These are phyloP conservation scores for Laburnicola sp. DNA, from an alignment of 2,329 filamentous ascomycete species.

Conservation along the genomic window DNA sequence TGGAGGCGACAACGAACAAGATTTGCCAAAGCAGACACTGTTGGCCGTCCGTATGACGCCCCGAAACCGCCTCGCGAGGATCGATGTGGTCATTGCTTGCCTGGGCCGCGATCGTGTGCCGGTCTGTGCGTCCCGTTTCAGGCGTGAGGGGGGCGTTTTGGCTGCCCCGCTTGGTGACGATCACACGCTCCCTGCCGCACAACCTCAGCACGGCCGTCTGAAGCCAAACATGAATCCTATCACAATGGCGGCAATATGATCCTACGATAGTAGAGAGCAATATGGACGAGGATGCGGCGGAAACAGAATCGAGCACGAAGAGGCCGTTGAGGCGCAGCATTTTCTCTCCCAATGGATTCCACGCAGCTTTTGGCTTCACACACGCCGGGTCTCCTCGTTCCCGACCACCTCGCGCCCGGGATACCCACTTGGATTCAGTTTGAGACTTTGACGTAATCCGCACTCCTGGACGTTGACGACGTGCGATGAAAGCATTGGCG, in stretches of 20 bases:
- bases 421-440: background rate
- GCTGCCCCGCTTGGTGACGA: background rate
- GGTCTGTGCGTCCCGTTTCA: slow-evolving; percentile 3
- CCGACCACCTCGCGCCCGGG: too few species aligned
- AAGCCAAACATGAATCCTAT: background rate
- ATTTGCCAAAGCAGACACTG: background rate
- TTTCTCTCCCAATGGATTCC: background rate
- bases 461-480: background rate
- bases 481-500: slow-evolving; percentile 5
- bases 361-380: too few species aligned
- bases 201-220: background rate
- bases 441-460: background rate
- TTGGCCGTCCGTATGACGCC: background rate
- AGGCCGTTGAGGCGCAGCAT: background rate
- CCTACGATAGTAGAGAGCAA: background rate
- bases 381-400: too few species aligned
- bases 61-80: background rate
- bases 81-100: slow-evolving; percentile 1
- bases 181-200: background rate
- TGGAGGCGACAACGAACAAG: background rate
- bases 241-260: background rate
- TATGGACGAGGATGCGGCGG: background rate
- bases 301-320: background rate
- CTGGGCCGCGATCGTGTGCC: background rate
- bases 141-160: background rate